Base-by-base conservation (phyloP, 2,329 filamentous ascomycete genomes). In the Cladosporium sp. region DNA sequence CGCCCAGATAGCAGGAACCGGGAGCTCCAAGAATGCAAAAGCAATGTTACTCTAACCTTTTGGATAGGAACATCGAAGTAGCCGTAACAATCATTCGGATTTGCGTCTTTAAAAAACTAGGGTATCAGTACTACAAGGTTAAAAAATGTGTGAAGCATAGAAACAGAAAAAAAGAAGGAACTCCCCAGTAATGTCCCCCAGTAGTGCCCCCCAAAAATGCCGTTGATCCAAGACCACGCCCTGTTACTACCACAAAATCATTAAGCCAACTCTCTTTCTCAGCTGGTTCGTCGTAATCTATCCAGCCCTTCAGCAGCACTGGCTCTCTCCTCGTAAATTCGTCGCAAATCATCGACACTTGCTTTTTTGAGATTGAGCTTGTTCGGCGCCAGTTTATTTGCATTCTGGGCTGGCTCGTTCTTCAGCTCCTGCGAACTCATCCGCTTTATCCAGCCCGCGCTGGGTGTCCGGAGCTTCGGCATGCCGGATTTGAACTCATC, bases 291-390 rank as follows among this genome's bases (percentile, higher is more conserved):
- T 14, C 51, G n/a, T 2, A 66, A 55, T 28, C 62, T 65, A 24
- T 64, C 69, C 30, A 75, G 47, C 24, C 68, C 68, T 38, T 70
- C 65, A 11, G 68, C 81, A 15, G 80, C 79, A 2, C 76, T 78
- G 8, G 78, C 80, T 54, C 82, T 71, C 70, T 83, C 82, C 70
- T 84, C 82, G 67, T 83, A 84, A 63, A 84, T 70, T 68, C 79
- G 72, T 64, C 81, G 73, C 67, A 84, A 68, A 71, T 84, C 80
- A 55, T 83, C 82, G 4, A 84, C 82, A 21, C 77, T 79, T 57
- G 78, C 74, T 69, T 83, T 81, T 69, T 78, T 79, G 51, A 82
- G 52, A 51, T 80, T 79, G 38, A 83, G 70, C 64, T 75, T 80
- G 26, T 49, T 68, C 51, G 44, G 65, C 64, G 30, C 61, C 61